Conservation (phyloP, 2,329 filamentous ascomycete species). For the Trichoderma citrinoviride region DNA sequence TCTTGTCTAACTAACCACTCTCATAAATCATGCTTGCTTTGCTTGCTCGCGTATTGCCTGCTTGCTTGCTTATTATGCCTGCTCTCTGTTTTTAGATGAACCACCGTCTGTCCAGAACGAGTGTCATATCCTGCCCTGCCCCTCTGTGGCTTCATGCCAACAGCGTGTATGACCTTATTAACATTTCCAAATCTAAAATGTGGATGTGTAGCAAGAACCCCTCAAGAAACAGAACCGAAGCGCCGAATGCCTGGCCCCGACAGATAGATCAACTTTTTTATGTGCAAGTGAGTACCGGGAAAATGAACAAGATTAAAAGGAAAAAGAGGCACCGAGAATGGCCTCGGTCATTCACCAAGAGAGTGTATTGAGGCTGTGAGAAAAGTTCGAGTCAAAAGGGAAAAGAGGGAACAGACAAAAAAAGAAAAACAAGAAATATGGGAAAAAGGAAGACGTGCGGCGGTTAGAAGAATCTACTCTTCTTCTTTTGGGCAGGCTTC, state of each 20-base stretch:
- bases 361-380: not conserved
- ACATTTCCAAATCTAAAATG: not conserved
- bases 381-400: not conserved
- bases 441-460: not conserved
- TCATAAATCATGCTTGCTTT: slow-evolving; percentile 13
- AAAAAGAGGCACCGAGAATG: not conserved
- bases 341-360: not conserved
- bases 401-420: not conserved
- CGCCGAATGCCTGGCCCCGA: not conserved
- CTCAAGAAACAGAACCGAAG: not conserved
- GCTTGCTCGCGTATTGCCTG: not conserved
- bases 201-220: not conserved
- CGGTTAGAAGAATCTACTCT: slow-evolving; percentile 41
- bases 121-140: not conserved
- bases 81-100: not conserved
- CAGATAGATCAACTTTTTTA: not conserved
- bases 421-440: no score
- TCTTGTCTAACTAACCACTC: not conserved
- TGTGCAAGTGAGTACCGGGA: not conserved
- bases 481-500: slow-evolving; percentile 39
- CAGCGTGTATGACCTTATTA: not conserved
- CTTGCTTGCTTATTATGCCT: not conserved
- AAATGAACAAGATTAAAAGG: not conserved
- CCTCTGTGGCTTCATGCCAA: slow-evolving; percentile 1
- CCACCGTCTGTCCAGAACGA: not conserved